A percentile compares a stretch with the other conserved stretches of the same genome.
phyloP scores from a whole-genome alignment of 306 rosid genomes.

The Citrullus mucosospermus region DNA sequence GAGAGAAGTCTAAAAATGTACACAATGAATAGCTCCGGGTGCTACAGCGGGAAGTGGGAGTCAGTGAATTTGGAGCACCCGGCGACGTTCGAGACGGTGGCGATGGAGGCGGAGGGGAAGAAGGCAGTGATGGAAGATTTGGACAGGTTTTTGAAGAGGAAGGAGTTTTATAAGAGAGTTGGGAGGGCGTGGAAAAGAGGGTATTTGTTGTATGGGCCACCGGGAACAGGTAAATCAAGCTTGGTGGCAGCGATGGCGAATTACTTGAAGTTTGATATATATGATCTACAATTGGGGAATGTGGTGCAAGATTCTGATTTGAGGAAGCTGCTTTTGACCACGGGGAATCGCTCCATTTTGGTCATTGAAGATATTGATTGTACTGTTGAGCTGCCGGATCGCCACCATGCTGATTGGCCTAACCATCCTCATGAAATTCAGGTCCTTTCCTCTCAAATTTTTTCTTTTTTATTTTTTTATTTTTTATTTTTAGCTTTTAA shows the following conservation, averaged over 20 bases:
- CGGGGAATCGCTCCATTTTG: conserved; percentile 62
- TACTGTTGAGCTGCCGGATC: conserved; percentile 55
- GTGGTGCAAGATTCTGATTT: conserved; percentile 55
- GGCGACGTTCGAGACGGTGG: conserved; percentile 61
- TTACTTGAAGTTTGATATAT: conserved; percentile 68
- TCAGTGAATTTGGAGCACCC: conserved; percentile 76
- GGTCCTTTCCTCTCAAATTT: neutral
- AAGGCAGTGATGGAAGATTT: conserved; percentile 39
- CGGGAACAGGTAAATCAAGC: conserved; percentile 89
- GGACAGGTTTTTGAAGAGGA: conserved; percentile 55
- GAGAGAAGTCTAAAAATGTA: conserved; percentile 51
- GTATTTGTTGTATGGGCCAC: conserved; percentile 74
- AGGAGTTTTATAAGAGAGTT: conserved; percentile 60
- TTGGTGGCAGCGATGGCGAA: conserved; percentile 92
- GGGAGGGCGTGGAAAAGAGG: conserved; percentile 96
- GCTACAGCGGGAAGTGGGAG: conserved; percentile 42
- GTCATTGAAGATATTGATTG: conserved; percentile 93
- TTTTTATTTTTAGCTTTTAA: too few relatives aligned
- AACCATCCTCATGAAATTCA: conserved; percentile 31
- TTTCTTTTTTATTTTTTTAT: too few relatives aligned
- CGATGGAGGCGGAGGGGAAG: conserved; percentile 52
- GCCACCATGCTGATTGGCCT: conserved; percentile 25
- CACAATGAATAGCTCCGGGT: conserved; percentile 28
- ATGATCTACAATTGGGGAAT: conserved; percentile 61
- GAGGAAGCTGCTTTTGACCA: conserved; percentile 54